Base-by-base conservation (phyloP, 441 rosid genomes). In the Aleurites moluccanus region DNA sequence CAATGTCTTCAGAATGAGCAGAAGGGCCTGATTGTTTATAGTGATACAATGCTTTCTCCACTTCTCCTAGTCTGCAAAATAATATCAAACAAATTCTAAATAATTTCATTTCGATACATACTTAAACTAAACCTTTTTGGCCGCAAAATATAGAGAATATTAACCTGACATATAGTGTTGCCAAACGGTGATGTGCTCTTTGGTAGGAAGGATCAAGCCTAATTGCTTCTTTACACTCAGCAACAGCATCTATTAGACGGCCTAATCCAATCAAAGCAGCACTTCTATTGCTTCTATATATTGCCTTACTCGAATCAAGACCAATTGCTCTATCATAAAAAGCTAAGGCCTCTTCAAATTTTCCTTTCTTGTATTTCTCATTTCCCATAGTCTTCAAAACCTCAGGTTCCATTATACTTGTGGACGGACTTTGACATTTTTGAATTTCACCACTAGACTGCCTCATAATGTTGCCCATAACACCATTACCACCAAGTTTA, bases 241-340 rank as follows among this genome's bases (percentile, higher is more conserved):
- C 59, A 23, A 83, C 80, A 30, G 94, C 98, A 56, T 93, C 97
- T 18, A 77, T 42, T 50, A 87, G 81, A 23, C 91, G 89, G 76
- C 95, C 97, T 45, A 92, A 84, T 56, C 91, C 88, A 8, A 86
- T 86, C 91, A 92, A 77, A 76, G 97, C 95, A 21, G 96, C 97
- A 18, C 94, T 82, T 83, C 81, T 92, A 69, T 92, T 94, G 78
- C 92, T 80, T 75, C 92, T 78, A 80, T 91, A 94, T 38, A 86
- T 84, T 30, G 97, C 88, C 81, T 87, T 88, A 25, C 82, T 84
- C 2, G 91, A 82, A 74, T 92, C 87, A 20, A 87, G 84, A 59
- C 85, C 80, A 59, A 94, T 87, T 9, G 98, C 96, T 63, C 86
- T 80, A 73, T 94, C 96, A 72, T 94, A 94, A 16, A 88, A 80